Conservation (phyloP, 768 basidiomycete species). For the Russula abietina region DNA sequence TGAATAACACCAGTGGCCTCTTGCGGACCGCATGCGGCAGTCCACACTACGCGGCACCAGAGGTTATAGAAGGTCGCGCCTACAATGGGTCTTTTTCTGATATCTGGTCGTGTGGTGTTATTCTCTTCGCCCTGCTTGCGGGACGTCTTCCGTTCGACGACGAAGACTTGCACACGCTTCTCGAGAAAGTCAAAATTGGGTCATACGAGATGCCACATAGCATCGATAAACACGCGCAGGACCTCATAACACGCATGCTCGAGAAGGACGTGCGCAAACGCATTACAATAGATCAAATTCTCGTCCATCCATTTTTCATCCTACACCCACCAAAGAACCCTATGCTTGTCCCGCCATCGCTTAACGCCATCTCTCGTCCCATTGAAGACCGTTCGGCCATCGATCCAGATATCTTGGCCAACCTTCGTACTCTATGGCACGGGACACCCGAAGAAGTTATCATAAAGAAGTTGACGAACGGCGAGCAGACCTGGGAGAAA, state of each 20-base stretch:
- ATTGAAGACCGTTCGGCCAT: constrained; percentile 58
- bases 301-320: constrained; percentile 73
- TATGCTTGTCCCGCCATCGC: constrained; percentile 44
- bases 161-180: constrained; percentile 68
- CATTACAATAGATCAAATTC: constrained; percentile 78
- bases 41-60: constrained; percentile 92
- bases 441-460: constrained; percentile 71
- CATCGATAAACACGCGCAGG: constrained; percentile 63
- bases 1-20: constrained; percentile 46
- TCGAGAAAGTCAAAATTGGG: constrained; percentile 74
- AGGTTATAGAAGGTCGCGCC: constrained; percentile 74
- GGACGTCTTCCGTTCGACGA: constrained; percentile 92
- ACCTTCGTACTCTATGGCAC: constrained; percentile 89
- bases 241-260: constrained; percentile 78
- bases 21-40: constrained; percentile 87
- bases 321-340: constrained; percentile 45
- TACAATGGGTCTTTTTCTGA: constrained; percentile 88
- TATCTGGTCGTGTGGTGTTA: constrained; percentile 96
- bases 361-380: constrained; percentile 66
- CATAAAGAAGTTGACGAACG: constrained; percentile 54
- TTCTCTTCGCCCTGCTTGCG: constrained; percentile 81
- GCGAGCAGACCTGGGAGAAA: constrained; percentile 87
- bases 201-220: constrained; percentile 66
- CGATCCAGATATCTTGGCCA: constrained; percentile 85
- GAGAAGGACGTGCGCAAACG: constrained; percentile 64